Evolutionary conservation across 2,329 filamentous ascomycete genomes (phyloP), one percentile per base, ranked within the genome.

Genomic region (Westerdykella aurantiaca): DNA sequence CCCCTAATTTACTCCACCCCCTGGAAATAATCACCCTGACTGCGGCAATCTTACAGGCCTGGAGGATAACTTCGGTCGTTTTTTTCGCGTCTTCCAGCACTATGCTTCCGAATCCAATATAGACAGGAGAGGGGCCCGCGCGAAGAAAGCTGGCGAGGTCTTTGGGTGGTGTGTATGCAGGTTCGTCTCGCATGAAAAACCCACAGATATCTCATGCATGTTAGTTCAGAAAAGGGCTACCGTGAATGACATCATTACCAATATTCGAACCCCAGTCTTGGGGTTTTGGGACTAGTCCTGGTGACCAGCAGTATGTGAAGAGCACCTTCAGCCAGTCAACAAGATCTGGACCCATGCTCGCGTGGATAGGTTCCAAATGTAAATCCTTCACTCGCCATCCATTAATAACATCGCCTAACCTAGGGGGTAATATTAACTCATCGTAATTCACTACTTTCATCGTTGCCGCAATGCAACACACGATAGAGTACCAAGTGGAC

Each of bases 51-150:
- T 58, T 55, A 2, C 78, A 68, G 1, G 76, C 74, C 13, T 71
- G 64, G 2, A 79, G 65, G 0, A 79, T 68, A 10, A 66, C 70
- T 2, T 64, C 53, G 0, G 71, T 75, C 3, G 79, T 52, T 9
- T 47, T 55, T 11, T 69, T 53, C 0, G 76, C 71, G 22, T 79
- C 64, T 16, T 78, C 74, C 2, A 79, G 67, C 0, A 80, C 76
- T 37, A 80, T 79, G 25, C 72, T 76, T 4, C 77, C 77, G 49
- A 80, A 80, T 0, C 77, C 77, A 31, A 80, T 75, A 41, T 80
- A 80, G 0, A 80, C 56, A 0, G 77, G 77, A 5, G 71, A 64
- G 2, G 73, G 67, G 0, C 77, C 77, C 0, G 73, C 73, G 10
- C 51, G 53, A 1, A 80, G 64, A 38, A 79, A 80, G 0, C 51